These are phyloP conservation scores for Monilinia laxa DNA, from an alignment of 2,329 filamentous ascomycete species.

Conservation along the genomic window DNA sequence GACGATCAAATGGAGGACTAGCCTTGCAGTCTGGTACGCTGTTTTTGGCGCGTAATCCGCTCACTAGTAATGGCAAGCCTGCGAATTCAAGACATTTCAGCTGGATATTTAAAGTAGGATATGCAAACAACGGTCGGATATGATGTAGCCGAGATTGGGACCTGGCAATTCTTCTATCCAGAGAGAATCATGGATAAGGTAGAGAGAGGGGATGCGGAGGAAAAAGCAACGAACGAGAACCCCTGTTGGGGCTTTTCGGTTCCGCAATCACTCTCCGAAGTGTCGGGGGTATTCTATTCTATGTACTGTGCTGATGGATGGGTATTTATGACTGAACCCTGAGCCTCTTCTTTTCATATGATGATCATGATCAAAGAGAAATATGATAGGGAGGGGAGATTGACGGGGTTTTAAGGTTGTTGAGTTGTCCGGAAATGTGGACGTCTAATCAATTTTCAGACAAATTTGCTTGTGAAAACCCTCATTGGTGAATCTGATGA, in stretches of 20 bases:
- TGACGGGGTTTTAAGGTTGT: background rate
- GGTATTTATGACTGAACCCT: background rate
- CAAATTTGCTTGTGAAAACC: background rate
- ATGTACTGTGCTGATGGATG: too few species aligned
- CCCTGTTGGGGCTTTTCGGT: background rate
- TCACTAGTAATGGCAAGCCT: background rate
- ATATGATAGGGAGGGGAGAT: background rate
- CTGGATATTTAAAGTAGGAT: background rate
- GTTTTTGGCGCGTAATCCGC: constrained; percentile 5
- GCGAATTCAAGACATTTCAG: background rate
- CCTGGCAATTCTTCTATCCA: background rate
- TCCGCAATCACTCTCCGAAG: too few species aligned
- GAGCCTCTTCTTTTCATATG: constrained; percentile 1
- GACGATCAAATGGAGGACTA: too few species aligned
- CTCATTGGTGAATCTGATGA: background rate
- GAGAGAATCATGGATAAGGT: background rate
- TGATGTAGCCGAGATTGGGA: background rate
- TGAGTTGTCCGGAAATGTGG: constrained; percentile 12
- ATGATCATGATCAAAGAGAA: background rate
- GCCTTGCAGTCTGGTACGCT: background rate
- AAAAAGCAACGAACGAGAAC: background rate
- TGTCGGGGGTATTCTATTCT: too few species aligned
- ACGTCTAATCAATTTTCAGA: background rate
- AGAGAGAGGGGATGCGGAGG: background rate
- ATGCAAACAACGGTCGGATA: constrained; percentile 19